phyloP scores from a whole-genome alignment of 1,284 basidiomycete genomes.

The Ganoderma leucocontextum region DNA sequence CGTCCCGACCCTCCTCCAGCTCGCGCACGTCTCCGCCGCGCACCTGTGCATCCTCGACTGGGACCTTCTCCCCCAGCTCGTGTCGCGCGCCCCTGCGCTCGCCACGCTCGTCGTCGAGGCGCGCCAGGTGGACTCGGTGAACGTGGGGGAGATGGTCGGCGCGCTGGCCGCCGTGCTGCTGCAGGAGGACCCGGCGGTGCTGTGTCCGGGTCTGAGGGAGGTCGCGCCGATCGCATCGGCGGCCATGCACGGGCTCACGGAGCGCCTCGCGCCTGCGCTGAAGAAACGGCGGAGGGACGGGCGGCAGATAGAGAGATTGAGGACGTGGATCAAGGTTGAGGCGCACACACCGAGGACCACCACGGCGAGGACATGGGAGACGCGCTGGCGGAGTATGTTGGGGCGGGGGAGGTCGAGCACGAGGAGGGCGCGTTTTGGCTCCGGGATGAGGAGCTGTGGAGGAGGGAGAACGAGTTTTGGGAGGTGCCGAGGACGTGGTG shows the following conservation, averaged over 20 bases:
- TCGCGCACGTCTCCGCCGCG: background rate
- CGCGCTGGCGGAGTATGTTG: background rate
- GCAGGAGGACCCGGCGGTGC: background rate
- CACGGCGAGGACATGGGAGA: background rate
- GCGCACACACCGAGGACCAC: background rate
- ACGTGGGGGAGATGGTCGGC: background rate
- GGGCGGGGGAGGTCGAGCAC: background rate
- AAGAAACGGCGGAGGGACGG: background rate
- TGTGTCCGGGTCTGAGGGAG: background rate
- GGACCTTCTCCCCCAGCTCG: background rate
- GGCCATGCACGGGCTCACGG: background rate
- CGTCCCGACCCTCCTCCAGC: background rate
- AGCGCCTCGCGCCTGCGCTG: background rate
- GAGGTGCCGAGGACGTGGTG: background rate
- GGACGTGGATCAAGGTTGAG: background rate
- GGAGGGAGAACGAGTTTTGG: conserved; percentile 5
- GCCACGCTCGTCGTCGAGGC: background rate
- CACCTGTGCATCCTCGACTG: background rate
- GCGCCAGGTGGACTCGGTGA: background rate
- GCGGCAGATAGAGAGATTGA: background rate
- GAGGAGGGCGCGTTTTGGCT: background rate
- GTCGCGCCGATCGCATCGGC: background rate
- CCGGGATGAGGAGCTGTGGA: background rate
- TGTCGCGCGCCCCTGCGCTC: background rate
- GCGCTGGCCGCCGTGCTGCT: background rate